Evolutionary conservation across 2,329 filamentous ascomycete genomes (phyloP).

Genomic region (Gnomoniopsis sp.): DNA sequence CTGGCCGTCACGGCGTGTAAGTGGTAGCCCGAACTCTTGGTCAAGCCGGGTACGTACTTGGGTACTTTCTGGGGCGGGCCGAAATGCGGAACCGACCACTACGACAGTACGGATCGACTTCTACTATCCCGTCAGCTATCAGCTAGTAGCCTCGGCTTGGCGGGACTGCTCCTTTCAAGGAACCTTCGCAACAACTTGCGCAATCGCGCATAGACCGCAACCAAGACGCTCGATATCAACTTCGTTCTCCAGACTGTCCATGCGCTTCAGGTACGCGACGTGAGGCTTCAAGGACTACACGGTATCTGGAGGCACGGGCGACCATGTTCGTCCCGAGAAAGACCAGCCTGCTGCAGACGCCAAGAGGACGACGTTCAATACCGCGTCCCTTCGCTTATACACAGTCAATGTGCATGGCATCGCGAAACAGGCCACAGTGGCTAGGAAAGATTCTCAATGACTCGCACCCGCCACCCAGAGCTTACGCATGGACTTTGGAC

Average conservation of each 20-base stretch:
- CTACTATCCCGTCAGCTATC: too few species aligned
- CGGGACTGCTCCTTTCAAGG: too few species aligned
- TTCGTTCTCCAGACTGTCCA: too few species aligned
- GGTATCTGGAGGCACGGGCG: background rate
- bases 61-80: background rate
- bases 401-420: background rate
- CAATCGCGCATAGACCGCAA: too few species aligned
- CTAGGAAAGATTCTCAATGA: constrained; percentile 17
- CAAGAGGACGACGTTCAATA: background rate
- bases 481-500: constrained; percentile 21
- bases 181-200: too few species aligned
- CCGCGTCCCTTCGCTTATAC: background rate
- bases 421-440: constrained; percentile 16
- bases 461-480: constrained; percentile 13
- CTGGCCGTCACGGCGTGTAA: background rate
- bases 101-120: background rate
- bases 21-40: background rate
- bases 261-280: too few species aligned
- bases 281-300: background rate
- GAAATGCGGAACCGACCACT: background rate
- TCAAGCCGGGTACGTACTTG: background rate
- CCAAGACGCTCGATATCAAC: too few species aligned
- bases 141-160: too few species aligned
- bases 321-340: constrained; percentile 7
- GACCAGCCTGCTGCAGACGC: background rate